A percentile compares a stretch with the other conserved stretches of the same genome.
Conservation (phyloP, 1,284 basidiomycete genomes). For the Cryptococcus neoformans region DNA sequence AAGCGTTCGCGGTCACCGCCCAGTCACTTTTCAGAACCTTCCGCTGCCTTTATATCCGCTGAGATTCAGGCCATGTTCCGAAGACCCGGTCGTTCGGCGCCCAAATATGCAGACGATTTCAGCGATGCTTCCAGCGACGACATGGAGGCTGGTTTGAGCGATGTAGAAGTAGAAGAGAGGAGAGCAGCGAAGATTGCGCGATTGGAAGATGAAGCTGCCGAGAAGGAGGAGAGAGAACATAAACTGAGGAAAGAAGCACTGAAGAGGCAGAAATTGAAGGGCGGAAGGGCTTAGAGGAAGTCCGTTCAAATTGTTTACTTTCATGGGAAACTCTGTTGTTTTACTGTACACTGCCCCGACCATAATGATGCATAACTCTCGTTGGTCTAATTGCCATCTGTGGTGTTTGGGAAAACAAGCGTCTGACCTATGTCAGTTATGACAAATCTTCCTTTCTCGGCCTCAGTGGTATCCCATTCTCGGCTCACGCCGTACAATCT, state of each 20-base stretch:
- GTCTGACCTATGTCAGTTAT: constrained; percentile 46
- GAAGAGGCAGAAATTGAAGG: constrained; percentile 20
- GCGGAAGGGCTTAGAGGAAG: not conserved
- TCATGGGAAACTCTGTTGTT: not conserved
- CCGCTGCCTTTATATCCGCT: constrained; percentile 23
- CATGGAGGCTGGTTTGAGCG: constrained; percentile 45
- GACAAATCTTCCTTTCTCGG: constrained; percentile 37
- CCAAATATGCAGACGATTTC: constrained; percentile 20
- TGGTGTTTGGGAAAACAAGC: constrained; percentile 4
- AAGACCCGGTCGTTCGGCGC: constrained; percentile 17
- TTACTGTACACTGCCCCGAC: too few relatives aligned
- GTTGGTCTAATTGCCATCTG: too few relatives aligned
- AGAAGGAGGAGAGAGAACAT: constrained; percentile 35
- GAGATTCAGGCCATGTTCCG: constrained; percentile 33
- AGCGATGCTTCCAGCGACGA: constrained; percentile 28
- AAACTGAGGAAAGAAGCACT: constrained; percentile 29
- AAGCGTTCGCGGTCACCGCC: too few relatives aligned
- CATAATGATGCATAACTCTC: too few relatives aligned
- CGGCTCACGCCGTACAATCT: constrained; percentile 25
- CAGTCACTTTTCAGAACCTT: constrained; percentile 6
- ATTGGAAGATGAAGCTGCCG: constrained; percentile 39
- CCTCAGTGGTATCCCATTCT: constrained; percentile 22
- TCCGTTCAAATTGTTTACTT: not conserved
- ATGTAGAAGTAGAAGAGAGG: constrained; percentile 41
- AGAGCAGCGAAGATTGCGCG: constrained; percentile 35